A percentile compares a stretch with the other conserved stretches of the same genome.
phyloP scores from a whole-genome alignment of 1,284 basidiomycete species.

The Rhodotorula sp. region DNA sequence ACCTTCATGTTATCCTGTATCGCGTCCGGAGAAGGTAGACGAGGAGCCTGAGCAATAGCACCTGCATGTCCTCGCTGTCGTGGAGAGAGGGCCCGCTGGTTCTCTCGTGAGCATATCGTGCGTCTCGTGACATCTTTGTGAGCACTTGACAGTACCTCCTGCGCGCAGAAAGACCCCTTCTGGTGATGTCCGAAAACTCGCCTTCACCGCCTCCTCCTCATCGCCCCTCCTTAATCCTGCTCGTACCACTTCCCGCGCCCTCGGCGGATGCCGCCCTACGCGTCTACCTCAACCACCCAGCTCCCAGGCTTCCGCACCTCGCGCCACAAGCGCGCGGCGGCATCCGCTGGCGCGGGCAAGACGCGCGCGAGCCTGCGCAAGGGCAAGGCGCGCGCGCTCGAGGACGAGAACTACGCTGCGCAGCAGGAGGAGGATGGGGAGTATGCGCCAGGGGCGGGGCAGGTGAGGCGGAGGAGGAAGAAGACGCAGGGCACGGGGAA shows the following conservation, averaged over 20 bases:
- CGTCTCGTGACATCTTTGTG: background rate
- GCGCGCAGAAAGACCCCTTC: background rate
- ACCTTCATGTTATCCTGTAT: conserved; percentile 10
- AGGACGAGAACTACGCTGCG: background rate
- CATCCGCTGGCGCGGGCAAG: background rate
- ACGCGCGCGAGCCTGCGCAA: background rate
- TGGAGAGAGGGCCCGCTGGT: no score
- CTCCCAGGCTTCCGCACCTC: conserved; percentile 9
- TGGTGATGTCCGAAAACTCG: background rate
- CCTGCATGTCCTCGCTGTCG: background rate
- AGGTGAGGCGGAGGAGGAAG: background rate
- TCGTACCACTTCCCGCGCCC: background rate
- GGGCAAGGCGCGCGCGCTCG: background rate
- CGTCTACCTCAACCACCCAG: background rate
- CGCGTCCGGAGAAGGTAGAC: background rate
- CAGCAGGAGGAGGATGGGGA: background rate
- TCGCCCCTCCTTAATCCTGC: background rate
- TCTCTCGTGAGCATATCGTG: no score
- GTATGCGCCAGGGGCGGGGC: conserved; percentile 2
- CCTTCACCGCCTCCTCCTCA: background rate
- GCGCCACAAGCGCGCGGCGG: background rate
- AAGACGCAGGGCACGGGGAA: background rate
- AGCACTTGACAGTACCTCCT: background rate
- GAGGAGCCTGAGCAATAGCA: background rate
- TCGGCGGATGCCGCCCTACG: background rate